Conservation (phyloP, 306 rosid genomes). For the Rosa chinensis region DNA sequence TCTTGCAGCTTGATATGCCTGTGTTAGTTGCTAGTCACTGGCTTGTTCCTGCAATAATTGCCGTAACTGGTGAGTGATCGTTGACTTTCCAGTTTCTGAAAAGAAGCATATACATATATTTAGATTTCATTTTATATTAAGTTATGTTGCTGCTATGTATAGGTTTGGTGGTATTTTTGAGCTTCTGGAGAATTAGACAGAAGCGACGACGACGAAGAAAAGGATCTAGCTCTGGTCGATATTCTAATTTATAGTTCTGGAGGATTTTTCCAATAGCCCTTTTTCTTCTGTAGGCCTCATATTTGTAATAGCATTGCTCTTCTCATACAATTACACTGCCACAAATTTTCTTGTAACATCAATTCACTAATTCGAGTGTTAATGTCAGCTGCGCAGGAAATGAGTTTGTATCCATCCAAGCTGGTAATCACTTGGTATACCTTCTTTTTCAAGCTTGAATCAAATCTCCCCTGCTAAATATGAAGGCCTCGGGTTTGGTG, state of each 20-base stretch:
- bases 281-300: background rate
- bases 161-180: conserved; percentile 62
- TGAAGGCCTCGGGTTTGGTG: background rate
- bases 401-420: conserved; percentile 1
- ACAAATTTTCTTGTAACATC: conserved; percentile 19
- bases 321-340: background rate
- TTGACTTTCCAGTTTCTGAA: conserved; percentile 11
- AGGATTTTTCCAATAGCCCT: background rate
- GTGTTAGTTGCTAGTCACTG: conserved; percentile 66
- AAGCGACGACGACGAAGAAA: conserved; percentile 76
- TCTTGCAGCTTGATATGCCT: conserved; percentile 75
- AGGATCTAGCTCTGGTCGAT: conserved; percentile 62
- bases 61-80: conserved; percentile 62
- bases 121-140: background rate
- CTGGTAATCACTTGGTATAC: background rate
- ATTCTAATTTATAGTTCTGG: conserved; percentile 55
- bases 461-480: background rate
- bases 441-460: background rate
- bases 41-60: conserved; percentile 71
- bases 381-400: conserved; percentile 6
- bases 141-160: conserved; percentile 12
- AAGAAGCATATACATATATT: background rate
- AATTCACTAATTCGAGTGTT: conserved; percentile 4
- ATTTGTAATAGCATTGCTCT: background rate
- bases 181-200: conserved; percentile 90